Percentiles rank a stretch among this genome's conserved stretches.
Conservation (phyloP, 1,284 basidiomycete genomes). For the Puccinia hordei region DNA sequence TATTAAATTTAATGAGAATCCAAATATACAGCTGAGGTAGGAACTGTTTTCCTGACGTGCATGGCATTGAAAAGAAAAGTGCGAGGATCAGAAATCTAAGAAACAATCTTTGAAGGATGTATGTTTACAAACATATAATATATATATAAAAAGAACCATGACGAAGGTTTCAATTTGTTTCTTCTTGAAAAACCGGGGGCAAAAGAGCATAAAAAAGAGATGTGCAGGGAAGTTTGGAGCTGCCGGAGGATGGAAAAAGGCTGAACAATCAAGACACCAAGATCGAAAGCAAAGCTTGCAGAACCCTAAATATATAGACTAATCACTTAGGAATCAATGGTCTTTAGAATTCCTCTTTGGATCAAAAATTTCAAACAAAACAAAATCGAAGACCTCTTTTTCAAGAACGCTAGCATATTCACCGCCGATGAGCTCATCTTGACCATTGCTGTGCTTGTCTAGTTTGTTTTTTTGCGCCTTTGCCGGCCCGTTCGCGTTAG, state of each 20-base stretch:
- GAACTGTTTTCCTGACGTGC: background rate
- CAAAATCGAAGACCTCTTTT: slow-evolving; percentile 50
- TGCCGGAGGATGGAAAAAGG: background rate
- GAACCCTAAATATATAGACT: background rate
- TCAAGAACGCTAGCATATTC: slow-evolving; percentile 50
- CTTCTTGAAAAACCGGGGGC: background rate
- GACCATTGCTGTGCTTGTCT: slow-evolving; percentile 1
- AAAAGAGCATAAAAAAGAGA: background rate
- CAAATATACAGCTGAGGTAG: too few relatives aligned
- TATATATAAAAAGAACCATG: background rate
- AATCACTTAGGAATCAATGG: background rate
- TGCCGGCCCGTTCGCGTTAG: background rate
- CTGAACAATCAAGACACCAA: background rate
- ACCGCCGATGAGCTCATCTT: slow-evolving; percentile 33
- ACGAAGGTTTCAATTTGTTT: background rate
- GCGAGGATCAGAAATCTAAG: background rate
- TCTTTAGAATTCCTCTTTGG: slow-evolving; percentile 40
- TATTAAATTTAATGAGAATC: too few relatives aligned
- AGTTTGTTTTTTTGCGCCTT: slow-evolving; percentile 17
- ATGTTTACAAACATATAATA: slow-evolving; percentile 9
- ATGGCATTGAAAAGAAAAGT: background rate
- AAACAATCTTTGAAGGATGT: background rate
- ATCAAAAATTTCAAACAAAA: slow-evolving; percentile 50
- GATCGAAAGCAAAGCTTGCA: background rate
- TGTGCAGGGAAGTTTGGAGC: background rate